Evolutionary conservation across 768 basidiomycete genomes (phyloP), one percentile per base, ranked within the genome.

Genomic region (Pisolithus sp.): DNA sequence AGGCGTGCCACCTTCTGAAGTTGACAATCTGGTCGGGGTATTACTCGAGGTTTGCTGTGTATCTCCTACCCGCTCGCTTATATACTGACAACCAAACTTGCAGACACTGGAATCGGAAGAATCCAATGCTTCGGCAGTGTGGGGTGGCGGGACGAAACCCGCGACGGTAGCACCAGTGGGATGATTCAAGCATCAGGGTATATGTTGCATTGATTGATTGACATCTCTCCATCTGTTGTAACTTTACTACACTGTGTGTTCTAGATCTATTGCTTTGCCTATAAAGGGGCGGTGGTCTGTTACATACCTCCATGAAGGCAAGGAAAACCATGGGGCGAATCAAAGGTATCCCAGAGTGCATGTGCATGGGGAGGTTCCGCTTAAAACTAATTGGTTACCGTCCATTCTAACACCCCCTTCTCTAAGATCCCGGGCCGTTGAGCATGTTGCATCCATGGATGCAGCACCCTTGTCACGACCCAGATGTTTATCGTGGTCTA

Each of bases 101-200:
- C 56, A 91, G 89, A 89, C 87, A 3, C 75, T 91, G 55, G 89
- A 91, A 66, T 80, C 84, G 5, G 89, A 91, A 66, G 89, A 91
- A 62, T 80, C 88, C 1, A 86, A 79, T 62, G 78, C 82, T 5
- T 68, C 73, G 3, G 58, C 65, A 46, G 60, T 71, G 23, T 77
- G 75, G 76, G 68, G 64, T 53, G 69, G 30, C 30, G 30, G 68
- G 26, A 50, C 59, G 41, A 70, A 58, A 49, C 43, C 50, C 41
- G 67, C 51, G 2, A 54, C 13, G 34, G 13, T 56, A 23, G 52
- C 62, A n/a, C 44, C 62, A 54, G 55, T 54, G 10, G 56, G 59
- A 26, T 68, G 40, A 64, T 49, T 12, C 49, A 44, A 26, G 20
- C 18, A 18, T 47, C 43, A 18, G 48, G 36, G 45, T 53, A 46